These are phyloP conservation scores for Microbotryum violaceum DNA, from an alignment of 1,284 basidiomycete species.

Conservation along the genomic window DNA sequence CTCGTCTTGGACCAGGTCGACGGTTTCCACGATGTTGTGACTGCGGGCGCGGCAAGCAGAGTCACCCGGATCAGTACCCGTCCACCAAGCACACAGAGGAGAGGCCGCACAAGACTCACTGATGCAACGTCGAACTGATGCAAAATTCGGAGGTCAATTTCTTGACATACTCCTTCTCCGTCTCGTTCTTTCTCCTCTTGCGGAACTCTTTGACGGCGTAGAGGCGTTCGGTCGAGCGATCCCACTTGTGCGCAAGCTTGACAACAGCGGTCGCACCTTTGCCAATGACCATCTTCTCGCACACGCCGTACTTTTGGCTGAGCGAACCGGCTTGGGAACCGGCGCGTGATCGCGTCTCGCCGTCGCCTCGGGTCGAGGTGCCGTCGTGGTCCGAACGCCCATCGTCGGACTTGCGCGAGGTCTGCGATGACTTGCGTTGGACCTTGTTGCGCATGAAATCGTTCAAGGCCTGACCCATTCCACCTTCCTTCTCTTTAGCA, in stretches of 20 bases:
- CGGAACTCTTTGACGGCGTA: constrained; percentile 99
- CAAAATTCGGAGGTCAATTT: constrained; percentile 99
- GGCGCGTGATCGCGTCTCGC: constrained; percentile 12
- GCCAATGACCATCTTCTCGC: constrained; percentile 92
- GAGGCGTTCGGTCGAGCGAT: constrained; percentile 90
- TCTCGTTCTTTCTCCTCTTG: constrained; percentile 94
- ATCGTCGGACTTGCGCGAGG: constrained; percentile 30
- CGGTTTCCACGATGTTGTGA: constrained; percentile 94
- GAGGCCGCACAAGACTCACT: constrained; percentile 39
- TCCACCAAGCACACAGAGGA: background rate
- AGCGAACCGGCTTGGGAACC: constrained; percentile 26
- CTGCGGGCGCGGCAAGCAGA: constrained; percentile 1
- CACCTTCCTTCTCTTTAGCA: constrained; percentile 8
- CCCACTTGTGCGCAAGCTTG: constrained; percentile 96
- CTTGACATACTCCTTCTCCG: constrained; percentile 99
- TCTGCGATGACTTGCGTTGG: constrained; percentile 24
- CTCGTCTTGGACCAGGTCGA: constrained; percentile 97
- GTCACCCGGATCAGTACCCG: background rate
- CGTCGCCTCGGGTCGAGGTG: constrained; percentile 5
- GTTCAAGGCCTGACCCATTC: constrained; percentile 24
- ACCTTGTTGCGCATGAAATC: constrained; percentile 33
- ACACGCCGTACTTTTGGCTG: constrained; percentile 88
- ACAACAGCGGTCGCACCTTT: constrained; percentile 97
- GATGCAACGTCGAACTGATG: constrained; percentile 94
- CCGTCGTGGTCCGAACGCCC: constrained; percentile 27